Percentiles rank a stretch among this genome's conserved stretches.
Conservation (phyloP, 2,329 filamentous ascomycete species). For the Alternaria gaisen region DNA sequence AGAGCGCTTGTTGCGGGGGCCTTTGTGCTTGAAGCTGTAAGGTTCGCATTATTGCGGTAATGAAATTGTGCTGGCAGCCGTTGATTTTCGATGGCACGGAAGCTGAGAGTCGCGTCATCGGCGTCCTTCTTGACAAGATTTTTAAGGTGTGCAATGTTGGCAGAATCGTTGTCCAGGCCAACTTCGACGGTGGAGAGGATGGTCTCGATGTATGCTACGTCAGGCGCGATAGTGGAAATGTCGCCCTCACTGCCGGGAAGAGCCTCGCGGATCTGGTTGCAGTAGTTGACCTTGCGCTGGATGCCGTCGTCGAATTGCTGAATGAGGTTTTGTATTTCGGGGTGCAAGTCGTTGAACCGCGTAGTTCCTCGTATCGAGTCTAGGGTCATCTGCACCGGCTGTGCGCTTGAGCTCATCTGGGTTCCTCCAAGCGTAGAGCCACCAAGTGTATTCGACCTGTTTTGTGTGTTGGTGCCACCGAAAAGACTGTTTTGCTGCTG, state of each 20-base stretch:
- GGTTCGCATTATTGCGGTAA: slow-evolving; percentile 56
- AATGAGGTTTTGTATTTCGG: slow-evolving; percentile 81
- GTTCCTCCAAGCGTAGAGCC: slow-evolving; percentile 34
- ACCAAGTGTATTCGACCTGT: slow-evolving; percentile 36
- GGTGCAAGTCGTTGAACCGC: slow-evolving; percentile 88
- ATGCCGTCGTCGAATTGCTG: slow-evolving; percentile 82
- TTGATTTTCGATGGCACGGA: slow-evolving; percentile 77
- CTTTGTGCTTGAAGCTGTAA: slow-evolving; percentile 42
- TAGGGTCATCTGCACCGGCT: slow-evolving; percentile 42
- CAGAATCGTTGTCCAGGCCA: slow-evolving; percentile 69
- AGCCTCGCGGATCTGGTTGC: slow-evolving; percentile 76
- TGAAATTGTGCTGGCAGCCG: slow-evolving; percentile 73
- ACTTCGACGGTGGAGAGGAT: slow-evolving; percentile 71
- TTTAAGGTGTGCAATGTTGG: slow-evolving; percentile 66
- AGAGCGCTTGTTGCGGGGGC: slow-evolving; percentile 36
- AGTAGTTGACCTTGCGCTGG: slow-evolving; percentile 77
- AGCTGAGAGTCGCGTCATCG: slow-evolving; percentile 74
- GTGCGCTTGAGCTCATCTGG: slow-evolving; percentile 39
- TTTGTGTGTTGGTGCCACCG: slow-evolving; percentile 44
- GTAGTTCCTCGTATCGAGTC: slow-evolving; percentile 84
- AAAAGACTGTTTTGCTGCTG: slow-evolving; percentile 46
- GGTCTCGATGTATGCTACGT: slow-evolving; percentile 69
- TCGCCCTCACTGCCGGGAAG: slow-evolving; percentile 69
- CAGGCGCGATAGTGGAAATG: slow-evolving; percentile 70
- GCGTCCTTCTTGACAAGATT: slow-evolving; percentile 70